Percentiles rank a stretch among this genome's conserved stretches.
These are phyloP conservation scores for Globomyces sp. DNA, from an alignment of 371 early-diverging fungal genomes.

Conservation along the genomic window DNA sequence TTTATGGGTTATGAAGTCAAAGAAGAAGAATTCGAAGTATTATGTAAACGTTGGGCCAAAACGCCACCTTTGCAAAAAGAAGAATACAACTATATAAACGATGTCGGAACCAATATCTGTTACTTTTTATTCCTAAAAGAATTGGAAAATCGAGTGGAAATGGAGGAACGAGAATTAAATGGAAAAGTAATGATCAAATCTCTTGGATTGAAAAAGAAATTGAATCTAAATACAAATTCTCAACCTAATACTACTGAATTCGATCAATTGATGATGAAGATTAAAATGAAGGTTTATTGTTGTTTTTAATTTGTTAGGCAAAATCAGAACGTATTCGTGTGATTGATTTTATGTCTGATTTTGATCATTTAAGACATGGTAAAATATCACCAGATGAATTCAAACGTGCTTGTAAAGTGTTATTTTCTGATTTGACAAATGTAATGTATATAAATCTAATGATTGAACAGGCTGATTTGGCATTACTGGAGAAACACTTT, in stretches of 20 bases:
- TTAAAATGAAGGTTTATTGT: slow-evolving; percentile 30
- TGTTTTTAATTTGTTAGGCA: slow-evolving; percentile 5
- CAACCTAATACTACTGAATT: slow-evolving; percentile 19
- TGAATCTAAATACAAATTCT: not conserved
- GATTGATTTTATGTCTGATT: slow-evolving; percentile 49
- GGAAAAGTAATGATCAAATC: not conserved
- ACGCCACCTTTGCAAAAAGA: slow-evolving; percentile 1
- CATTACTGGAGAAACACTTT: slow-evolving; percentile 30
- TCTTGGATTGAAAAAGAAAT: not conserved
- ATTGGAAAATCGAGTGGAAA: slow-evolving; percentile 28
- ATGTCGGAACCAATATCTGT: slow-evolving; percentile 37
- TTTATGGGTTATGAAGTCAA: slow-evolving; percentile 38
- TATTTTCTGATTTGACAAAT: slow-evolving; percentile 35
- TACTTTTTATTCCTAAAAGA: slow-evolving; percentile 45
- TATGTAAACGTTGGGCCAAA: slow-evolving; percentile 45
- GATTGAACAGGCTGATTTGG: slow-evolving; percentile 30
- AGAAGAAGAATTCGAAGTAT: slow-evolving; percentile 46
- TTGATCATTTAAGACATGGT: slow-evolving; percentile 48
- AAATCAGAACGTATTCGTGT: slow-evolving; percentile 52
- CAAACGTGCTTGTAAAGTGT: slow-evolving; percentile 41
- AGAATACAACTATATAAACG: slow-evolving; percentile 28
- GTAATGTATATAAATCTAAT: slow-evolving; percentile 8
- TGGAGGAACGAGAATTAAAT: not conserved
- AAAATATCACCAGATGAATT: slow-evolving; percentile 45
- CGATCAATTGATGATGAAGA: slow-evolving; percentile 31